Conservation (phyloP, 225 moss, liverwort and hornwort species). For the Sphagnum contortum region DNA sequence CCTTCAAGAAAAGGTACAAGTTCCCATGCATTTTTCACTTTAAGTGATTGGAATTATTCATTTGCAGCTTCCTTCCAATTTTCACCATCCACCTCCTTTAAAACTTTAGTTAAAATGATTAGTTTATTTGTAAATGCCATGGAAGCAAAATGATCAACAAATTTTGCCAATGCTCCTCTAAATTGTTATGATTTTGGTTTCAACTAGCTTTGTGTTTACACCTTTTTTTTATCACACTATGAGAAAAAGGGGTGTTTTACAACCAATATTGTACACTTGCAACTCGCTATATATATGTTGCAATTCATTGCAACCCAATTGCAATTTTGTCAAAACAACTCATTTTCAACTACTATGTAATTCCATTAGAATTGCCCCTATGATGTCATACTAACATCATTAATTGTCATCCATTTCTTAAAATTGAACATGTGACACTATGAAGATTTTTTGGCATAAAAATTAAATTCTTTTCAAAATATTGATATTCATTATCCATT, state of each 20-base stretch:
- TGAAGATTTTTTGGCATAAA: too few species aligned
- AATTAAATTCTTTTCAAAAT: too few species aligned
- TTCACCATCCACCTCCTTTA: neutral
- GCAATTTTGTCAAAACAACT: neutral
- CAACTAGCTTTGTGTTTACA: neutral
- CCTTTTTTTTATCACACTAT: too few species aligned
- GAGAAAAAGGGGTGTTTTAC: too few species aligned
- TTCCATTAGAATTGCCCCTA: too few species aligned
- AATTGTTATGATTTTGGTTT: neutral
- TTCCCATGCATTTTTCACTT: neutral
- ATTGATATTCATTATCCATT: too few species aligned
- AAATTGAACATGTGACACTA: too few species aligned
- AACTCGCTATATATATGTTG: too few species aligned
- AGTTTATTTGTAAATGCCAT: neutral
- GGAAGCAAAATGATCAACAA: constrained; percentile 2
- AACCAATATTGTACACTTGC: too few species aligned
- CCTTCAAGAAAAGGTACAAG: neutral
- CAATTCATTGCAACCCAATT: neutral
- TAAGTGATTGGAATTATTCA: neutral
- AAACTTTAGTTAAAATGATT: neutral
- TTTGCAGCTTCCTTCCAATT: neutral
- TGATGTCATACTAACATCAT: too few species aligned
- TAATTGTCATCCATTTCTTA: too few species aligned
- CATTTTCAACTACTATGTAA: too few species aligned
- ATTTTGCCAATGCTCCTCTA: neutral